Conservation (phyloP, 2,329 filamentous ascomycete genomes). For the Penicillium polonicum region DNA sequence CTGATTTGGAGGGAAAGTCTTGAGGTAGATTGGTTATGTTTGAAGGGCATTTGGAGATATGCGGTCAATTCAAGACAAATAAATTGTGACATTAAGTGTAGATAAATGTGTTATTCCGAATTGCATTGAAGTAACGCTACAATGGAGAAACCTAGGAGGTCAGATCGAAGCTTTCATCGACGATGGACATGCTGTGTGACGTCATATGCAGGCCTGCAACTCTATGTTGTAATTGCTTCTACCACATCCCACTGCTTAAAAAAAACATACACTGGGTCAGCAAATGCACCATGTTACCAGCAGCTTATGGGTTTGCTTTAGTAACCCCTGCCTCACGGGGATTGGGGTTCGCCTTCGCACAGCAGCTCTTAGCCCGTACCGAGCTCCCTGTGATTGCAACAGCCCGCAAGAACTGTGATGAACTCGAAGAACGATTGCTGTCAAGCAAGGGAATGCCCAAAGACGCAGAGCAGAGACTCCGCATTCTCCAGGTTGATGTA, state of each 20-base stretch:
- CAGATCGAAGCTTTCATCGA: background rate
- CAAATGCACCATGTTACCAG: slow-evolving; percentile 6
- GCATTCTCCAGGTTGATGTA: slow-evolving; percentile 56
- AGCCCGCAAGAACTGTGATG: slow-evolving; percentile 53
- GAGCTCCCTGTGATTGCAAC: slow-evolving; percentile 60
- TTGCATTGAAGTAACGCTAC: background rate
- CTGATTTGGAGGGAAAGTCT: slow-evolving; percentile 58
- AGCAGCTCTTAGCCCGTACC: slow-evolving; percentile 58
- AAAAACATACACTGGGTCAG: background rate
- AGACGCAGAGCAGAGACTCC: slow-evolving; percentile 47
- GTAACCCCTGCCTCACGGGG: slow-evolving; percentile 61
- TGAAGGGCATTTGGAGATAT: no score
- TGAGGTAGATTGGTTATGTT: background rate
- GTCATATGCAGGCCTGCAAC: background rate
- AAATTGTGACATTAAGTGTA: no score
- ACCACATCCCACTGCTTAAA: no score
- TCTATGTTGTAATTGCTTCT: background rate
- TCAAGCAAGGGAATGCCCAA: slow-evolving; percentile 46
- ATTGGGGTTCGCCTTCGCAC: slow-evolving; percentile 61
- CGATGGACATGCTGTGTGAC: background rate
- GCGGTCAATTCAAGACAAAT: background rate
- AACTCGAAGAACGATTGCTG: slow-evolving; percentile 52
- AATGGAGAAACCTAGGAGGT: background rate
- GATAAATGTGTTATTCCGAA: background rate
- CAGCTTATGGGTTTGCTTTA: slow-evolving; percentile 33